Conservation (phyloP, 2,329 filamentous ascomycete genomes). For the Aspergillus chevalieri region DNA sequence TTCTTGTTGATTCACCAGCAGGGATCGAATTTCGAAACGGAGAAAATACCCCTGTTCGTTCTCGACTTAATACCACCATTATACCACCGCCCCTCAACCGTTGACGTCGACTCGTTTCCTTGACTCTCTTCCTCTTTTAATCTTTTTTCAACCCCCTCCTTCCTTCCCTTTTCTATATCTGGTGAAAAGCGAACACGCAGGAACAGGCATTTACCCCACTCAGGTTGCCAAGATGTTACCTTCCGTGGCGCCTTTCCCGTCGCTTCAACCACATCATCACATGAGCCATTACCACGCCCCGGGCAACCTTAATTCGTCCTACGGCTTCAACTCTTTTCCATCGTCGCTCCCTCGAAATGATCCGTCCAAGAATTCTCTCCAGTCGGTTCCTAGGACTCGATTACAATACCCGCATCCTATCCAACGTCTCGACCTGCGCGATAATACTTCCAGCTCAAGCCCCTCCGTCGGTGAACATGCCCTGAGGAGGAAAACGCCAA, state of each 20-base stretch:
- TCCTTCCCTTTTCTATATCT: slow-evolving; percentile 1
- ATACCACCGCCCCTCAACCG: too few species aligned
- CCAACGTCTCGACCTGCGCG: slow-evolving; percentile 29
- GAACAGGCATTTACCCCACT: slow-evolving; percentile 1
- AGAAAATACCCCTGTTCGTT: slow-evolving; percentile 6
- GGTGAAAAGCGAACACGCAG: slow-evolving; percentile 9
- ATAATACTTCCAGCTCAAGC: slow-evolving; percentile 18
- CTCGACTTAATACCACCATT: slow-evolving; percentile 9
- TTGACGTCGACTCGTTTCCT: slow-evolving; percentile 9
- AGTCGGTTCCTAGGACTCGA: slow-evolving; percentile 26
- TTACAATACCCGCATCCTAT: slow-evolving; percentile 35
- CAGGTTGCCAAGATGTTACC: slow-evolving; percentile 40
- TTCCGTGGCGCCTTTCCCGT: slow-evolving; percentile 40
- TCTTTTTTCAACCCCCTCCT: neutral
- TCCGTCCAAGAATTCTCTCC: slow-evolving; percentile 19
- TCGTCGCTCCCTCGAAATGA: slow-evolving; percentile 20
- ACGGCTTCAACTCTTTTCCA: slow-evolving; percentile 25
- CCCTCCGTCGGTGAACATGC: slow-evolving; percentile 57
- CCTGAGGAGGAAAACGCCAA: slow-evolving; percentile 84
- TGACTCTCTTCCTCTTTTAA: slow-evolving; percentile 9
- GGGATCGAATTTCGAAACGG: neutral
- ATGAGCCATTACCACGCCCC: slow-evolving; percentile 25
- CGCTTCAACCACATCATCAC: slow-evolving; percentile 38
- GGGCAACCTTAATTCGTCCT: slow-evolving; percentile 24
- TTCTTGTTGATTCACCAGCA: slow-evolving; percentile 27